Base-by-base conservation (phyloP, 768 basidiomycete genomes). In the Tremella yokohamensis region DNA sequence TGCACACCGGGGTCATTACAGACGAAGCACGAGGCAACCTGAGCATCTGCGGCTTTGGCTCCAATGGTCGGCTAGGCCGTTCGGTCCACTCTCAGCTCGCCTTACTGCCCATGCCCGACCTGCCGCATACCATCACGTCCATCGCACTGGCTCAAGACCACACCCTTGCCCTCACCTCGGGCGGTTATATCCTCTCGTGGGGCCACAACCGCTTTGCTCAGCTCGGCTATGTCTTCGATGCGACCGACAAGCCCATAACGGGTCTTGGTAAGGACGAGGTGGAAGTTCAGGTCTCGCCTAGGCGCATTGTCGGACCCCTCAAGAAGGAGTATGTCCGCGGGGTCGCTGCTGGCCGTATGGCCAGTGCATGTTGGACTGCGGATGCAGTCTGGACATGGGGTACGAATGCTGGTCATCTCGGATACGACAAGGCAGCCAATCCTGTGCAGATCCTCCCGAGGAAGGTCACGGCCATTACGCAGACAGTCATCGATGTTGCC, bases 121-220 rank as follows among this genome's bases (percentile, higher is more conserved):
- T 87, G 44, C 77, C 82, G 0, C 79, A 84, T 39, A 78, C 79
- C 0, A 82, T 92, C 26, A 77, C 80, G 6, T 79, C 84, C 13
- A 82, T 97, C 22, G 90, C 91, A 0, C 80, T 92, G 7, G 93
- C 90, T 11, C 94, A 94, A 74, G 96, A 99, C 68, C 96, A 98
- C 72, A 93, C 93, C 0, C 83, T 98, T 25, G 88, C 84, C 1
- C 79, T 98, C 25, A 93, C 91, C 0, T 83, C 80, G 22, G 73
- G 81, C 0, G 92, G 94, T 3, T 89, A 92, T 68, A 84, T 97
- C 2, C 83, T 86, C 39, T 90, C 86, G 20, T 98, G 92, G 89
- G 96, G 90, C 13, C 77, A 90, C 22, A 93, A 93, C 64, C 83
- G 90, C 13, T 94, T 92, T 73, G 80, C 84, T 3, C 93, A 97